Evolutionary conservation across 768 basidiomycete genomes (phyloP).

Genomic region (Mycena rebaudengoi): DNA sequence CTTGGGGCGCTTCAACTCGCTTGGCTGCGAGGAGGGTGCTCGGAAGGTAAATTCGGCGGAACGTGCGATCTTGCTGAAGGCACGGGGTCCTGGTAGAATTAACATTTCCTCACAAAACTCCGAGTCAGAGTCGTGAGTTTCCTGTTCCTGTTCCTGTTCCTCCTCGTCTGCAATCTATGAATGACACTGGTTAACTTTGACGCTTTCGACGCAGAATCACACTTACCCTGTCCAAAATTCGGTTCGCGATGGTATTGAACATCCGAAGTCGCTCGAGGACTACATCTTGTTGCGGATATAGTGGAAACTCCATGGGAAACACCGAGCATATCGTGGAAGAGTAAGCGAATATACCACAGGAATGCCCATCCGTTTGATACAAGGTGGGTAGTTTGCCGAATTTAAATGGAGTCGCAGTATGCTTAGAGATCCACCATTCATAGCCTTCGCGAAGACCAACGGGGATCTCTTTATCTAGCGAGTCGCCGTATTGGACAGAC

Average conservation of each 20-base stretch:
- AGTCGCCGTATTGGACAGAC: background rate
- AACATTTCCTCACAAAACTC: background rate
- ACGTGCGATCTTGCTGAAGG: background rate
- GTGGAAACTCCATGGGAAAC: background rate
- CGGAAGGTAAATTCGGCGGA: conserved; percentile 5
- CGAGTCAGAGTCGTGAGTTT: background rate
- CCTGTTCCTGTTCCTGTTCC: background rate
- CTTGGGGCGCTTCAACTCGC: background rate
- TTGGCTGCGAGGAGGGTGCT: too few relatives aligned
- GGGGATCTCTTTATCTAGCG: background rate
- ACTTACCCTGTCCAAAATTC: conserved; percentile 1
- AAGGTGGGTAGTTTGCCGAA: background rate
- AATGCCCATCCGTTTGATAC: background rate
- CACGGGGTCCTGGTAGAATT: background rate
- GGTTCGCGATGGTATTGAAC: background rate
- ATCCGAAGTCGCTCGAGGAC: background rate
- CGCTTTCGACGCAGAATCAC: background rate
- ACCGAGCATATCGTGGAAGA: background rate
- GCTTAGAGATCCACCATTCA: background rate
- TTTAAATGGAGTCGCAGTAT: background rate
- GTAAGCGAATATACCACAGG: background rate
- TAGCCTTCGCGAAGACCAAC: background rate
- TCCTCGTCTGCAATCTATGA: background rate
- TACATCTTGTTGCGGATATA: background rate
- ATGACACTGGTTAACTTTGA: background rate